Conservation (phyloP, 441 rosid species). For the Melastoma candidum region DNA sequence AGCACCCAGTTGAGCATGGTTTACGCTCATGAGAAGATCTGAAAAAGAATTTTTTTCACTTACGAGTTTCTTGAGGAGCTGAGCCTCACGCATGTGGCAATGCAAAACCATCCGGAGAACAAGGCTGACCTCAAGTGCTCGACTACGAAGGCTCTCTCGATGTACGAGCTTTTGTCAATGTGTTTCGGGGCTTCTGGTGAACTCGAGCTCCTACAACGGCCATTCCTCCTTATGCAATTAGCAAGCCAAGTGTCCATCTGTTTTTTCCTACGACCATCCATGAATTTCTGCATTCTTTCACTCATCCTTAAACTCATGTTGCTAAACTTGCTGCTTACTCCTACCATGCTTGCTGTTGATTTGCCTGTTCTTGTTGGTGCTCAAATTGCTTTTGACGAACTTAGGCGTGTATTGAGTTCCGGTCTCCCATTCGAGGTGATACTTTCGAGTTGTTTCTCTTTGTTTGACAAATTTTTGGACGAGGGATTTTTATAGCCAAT, state of each 20-base stretch:
- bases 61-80: slow-evolving; percentile 49
- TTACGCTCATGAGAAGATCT: background rate
- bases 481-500: background rate
- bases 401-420: slow-evolving; percentile 17
- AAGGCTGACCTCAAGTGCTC: slow-evolving; percentile 48
- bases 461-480: slow-evolving; percentile 14
- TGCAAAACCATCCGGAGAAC: slow-evolving; percentile 38
- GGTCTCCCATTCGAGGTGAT: slow-evolving; percentile 11
- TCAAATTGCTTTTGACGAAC: slow-evolving; percentile 18
- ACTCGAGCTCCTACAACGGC: slow-evolving; percentile 31
- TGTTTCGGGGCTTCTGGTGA: slow-evolving; percentile 23
- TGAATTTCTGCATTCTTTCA: slow-evolving; percentile 28
- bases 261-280: slow-evolving; percentile 31
- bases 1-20: background rate
- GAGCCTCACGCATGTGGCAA: slow-evolving; percentile 64
- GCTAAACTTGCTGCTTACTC: slow-evolving; percentile 31
- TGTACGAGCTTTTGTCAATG: slow-evolving; percentile 41
- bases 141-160: slow-evolving; percentile 45
- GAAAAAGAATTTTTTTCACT: slow-evolving; percentile 11
- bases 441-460: slow-evolving; percentile 15
- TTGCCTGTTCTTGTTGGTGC: slow-evolving; percentile 21
- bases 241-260: slow-evolving; percentile 50
- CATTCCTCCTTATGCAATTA: slow-evolving; percentile 30
- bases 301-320: slow-evolving; percentile 31
- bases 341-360: slow-evolving; percentile 25